Percentiles rank a stretch among this genome's conserved stretches.
Conservation (phyloP, 192 early-diverging fungal species). For the Paraglomus occultum region DNA sequence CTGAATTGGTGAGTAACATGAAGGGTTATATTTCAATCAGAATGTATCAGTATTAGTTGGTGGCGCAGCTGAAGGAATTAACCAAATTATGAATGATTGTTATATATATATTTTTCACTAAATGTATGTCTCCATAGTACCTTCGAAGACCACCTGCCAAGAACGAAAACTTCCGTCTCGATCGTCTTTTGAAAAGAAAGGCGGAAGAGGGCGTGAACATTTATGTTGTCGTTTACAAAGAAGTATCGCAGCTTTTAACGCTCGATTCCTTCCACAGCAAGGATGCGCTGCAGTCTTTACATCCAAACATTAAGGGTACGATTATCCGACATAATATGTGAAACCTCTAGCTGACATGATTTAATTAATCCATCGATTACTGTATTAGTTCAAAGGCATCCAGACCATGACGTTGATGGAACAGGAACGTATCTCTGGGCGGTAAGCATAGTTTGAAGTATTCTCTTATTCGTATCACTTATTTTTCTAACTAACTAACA, state of each 20-base stretch:
- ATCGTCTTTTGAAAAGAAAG: constrained; percentile 73
- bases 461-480: not conserved
- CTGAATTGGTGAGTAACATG: constrained; percentile 62
- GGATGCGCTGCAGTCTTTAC: constrained; percentile 64
- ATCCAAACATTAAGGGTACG: constrained; percentile 72
- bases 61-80: too few species aligned
- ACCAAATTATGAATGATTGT: too few species aligned
- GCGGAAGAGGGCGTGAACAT: constrained; percentile 86
- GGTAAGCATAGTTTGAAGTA: constrained; percentile 18
- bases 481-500: not conserved
- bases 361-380: not conserved
- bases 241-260: constrained; percentile 73
- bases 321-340: not conserved
- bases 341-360: too few species aligned
- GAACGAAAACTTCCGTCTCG: constrained; percentile 76
- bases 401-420: constrained; percentile 74
- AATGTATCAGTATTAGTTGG: too few species aligned
- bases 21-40: too few species aligned
- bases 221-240: constrained; percentile 88
- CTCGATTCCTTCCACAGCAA: constrained; percentile 77
- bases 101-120: too few species aligned
- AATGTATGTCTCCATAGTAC: too few species aligned
- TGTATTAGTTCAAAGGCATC: constrained; percentile 72
- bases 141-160: constrained; percentile 70
- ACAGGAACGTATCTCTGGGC: constrained; percentile 94